Percentiles rank a stretch among this genome's conserved stretches.
These are phyloP conservation scores for Pistacia atlantica DNA, from an alignment of 345 rosid species.

Conservation along the genomic window DNA sequence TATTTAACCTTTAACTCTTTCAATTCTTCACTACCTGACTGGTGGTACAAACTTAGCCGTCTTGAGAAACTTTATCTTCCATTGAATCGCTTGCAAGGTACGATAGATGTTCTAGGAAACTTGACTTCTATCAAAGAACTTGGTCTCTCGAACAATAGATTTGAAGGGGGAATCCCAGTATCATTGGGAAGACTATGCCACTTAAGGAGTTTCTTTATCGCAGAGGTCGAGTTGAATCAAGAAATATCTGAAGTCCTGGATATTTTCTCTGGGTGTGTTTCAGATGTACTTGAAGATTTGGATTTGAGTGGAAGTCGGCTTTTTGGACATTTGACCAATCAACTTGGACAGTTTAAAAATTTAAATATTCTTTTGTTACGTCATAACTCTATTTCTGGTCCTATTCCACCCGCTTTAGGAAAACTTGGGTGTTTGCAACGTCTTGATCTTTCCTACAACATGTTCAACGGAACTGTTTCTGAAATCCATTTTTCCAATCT, in stretches of 20 bases:
- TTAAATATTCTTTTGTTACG: neutral
- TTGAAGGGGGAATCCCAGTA: no score
- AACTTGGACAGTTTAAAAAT: neutral
- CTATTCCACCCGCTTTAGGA: neutral
- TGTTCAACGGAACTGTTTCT: neutral
- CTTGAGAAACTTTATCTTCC: neutral
- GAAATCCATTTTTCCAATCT: constrained; percentile 33
- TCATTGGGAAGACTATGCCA: neutral
- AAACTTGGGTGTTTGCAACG: neutral
- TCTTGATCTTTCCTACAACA: neutral
- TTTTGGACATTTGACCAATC: neutral
- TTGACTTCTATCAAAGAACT: constrained; percentile 19
- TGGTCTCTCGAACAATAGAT: neutral
- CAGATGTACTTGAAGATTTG: neutral
- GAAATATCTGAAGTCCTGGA: neutral
- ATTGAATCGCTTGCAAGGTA: neutral
- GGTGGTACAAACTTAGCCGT: neutral
- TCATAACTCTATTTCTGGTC: neutral
- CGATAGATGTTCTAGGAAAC: neutral
- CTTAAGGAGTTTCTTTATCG: neutral
- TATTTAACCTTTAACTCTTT: neutral
- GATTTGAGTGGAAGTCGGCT: neutral
- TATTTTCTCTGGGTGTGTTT: neutral
- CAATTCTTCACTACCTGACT: neutral
- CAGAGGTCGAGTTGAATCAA: neutral